These are phyloP conservation scores for Stephanodiscus triporus DNA, from an alignment of 108 stramenopile genomes.

Conservation along the genomic window DNA sequence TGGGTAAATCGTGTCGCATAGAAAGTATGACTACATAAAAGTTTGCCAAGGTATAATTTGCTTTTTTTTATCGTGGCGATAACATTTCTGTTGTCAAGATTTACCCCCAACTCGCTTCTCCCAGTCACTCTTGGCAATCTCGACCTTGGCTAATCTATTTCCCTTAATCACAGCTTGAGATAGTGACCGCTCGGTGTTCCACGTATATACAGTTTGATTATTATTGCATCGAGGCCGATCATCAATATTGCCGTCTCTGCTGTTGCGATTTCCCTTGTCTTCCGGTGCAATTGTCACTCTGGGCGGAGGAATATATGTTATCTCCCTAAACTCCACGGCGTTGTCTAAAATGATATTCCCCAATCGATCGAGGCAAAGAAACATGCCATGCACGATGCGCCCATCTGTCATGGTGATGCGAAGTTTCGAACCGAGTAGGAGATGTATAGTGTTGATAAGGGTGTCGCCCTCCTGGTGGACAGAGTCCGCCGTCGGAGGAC, in stretches of 20 bases:
- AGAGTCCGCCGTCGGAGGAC: background rate
- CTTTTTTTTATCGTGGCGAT: constrained; percentile 8
- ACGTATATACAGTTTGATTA: constrained; percentile 4
- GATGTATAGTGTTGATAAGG: constrained; percentile 8
- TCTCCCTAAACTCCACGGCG: constrained; percentile 27
- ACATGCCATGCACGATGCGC: constrained; percentile 36
- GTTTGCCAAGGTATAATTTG: too few species aligned
- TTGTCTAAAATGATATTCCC: constrained; percentile 43
- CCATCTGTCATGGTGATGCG: constrained; percentile 46
- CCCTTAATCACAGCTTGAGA: constrained; percentile 45
- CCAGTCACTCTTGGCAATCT: constrained; percentile 37
- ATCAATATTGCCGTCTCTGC: background rate
- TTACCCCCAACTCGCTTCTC: constrained; percentile 14
- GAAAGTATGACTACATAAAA: background rate
- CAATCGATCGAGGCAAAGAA: constrained; percentile 40
- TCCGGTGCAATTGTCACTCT: background rate
- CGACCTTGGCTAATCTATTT: constrained; percentile 36
- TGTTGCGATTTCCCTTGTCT: constrained; percentile 2
- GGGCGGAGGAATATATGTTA: constrained; percentile 11
- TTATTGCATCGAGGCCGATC: background rate
- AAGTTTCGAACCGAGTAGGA: constrained; percentile 31
- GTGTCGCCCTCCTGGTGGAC: too few species aligned
- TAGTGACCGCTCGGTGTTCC: constrained; percentile 41
- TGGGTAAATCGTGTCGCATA: too few species aligned
- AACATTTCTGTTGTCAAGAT: too few species aligned